Evolutionary conservation across 179 eudicot genomes (phyloP), one percentile per base, ranked within the genome.

Genomic region (Gypsophila paniculata): DNA sequence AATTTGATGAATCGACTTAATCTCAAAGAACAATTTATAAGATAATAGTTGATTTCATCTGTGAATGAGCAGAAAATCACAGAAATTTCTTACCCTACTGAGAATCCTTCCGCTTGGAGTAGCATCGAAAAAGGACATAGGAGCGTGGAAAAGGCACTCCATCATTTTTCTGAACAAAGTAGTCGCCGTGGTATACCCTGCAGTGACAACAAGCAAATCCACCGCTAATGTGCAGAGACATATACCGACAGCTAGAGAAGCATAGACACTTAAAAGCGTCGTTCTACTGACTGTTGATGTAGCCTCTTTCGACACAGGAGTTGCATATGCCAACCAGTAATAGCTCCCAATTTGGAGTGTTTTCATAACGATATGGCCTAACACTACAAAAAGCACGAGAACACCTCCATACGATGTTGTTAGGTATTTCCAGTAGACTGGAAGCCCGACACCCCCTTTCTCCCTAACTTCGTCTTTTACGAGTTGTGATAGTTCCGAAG

Each of bases 301-400:
- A 0, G 22, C 74, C 18, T 57, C 59, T 44, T 71, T 72, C 22
- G 76, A 72, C n/a, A 54, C 18, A 32, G 80, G 68, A 23, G 80
- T 14, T 17, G 72, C 80, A 76, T 72, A 72, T 8, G 80, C 80
- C 22, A 67, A 25, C 80, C 80, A 77, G 38, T 71, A 77, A 62
- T 72, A 72, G 61, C 79, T 71, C 52, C 71, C 79, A 1, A 71
- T 38, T 3, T 29, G 25, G 29, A 76, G 79, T 53, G 44, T 18
- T 36, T 36, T 7, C 9, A 32, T 0, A 14, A 65, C 8, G 4
- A 65, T 71, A 6, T 3, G 44, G 17, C 63, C 75, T 55, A 71
- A 6, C 21, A 71, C 21, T 18, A 63, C 34, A 19, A 76, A 59
- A 17, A 58, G 49, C 53, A 71, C 59, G 5, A 65, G 21, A 55